Conservation (phyloP, 1,284 basidiomycete genomes). For the Cystobasidium slooffiae region DNA sequence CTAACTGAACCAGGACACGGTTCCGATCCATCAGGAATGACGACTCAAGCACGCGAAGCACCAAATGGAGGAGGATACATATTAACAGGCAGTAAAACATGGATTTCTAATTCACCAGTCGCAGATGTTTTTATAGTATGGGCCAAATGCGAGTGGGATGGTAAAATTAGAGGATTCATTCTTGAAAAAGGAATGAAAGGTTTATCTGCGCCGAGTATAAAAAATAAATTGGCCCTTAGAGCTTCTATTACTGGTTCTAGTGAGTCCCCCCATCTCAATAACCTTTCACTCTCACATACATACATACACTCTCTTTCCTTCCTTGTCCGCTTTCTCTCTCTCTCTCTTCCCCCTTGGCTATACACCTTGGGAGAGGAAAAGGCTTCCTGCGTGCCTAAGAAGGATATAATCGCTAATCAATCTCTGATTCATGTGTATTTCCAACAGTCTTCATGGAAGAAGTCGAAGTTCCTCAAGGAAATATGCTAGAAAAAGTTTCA, state of each 20-base stretch:
- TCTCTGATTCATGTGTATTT: no score
- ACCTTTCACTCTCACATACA: no score
- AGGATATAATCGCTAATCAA: no score
- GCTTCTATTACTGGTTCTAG: slow-evolving; percentile 90
- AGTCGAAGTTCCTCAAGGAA: slow-evolving; percentile 71
- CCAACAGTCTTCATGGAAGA: slow-evolving; percentile 63
- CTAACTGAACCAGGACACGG: slow-evolving; percentile 97
- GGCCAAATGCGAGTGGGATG: slow-evolving; percentile 94
- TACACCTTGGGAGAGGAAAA: no score
- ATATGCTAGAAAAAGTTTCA: slow-evolving; percentile 72
- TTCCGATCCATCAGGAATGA: slow-evolving; percentile 70
- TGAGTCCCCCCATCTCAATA: slow-evolving; percentile 65
- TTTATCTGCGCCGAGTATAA: slow-evolving; percentile 83
- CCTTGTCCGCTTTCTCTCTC: no score
- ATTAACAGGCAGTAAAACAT: slow-evolving; percentile 90
- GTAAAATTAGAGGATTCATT: slow-evolving; percentile 87
- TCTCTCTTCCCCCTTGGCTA: no score
- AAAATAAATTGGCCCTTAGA: slow-evolving; percentile 88
- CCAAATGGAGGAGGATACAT: slow-evolving; percentile 75
- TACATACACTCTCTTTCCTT: no score
- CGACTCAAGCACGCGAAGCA: slow-evolving; percentile 82
- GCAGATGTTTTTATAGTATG: slow-evolving; percentile 77
- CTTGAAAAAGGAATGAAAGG: slow-evolving; percentile 87
- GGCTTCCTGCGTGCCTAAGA: no score
- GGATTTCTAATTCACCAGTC: slow-evolving; percentile 76